Evolutionary conservation across 1,284 basidiomycete species (phyloP).

Genomic region (Tilletia walkeri): DNA sequence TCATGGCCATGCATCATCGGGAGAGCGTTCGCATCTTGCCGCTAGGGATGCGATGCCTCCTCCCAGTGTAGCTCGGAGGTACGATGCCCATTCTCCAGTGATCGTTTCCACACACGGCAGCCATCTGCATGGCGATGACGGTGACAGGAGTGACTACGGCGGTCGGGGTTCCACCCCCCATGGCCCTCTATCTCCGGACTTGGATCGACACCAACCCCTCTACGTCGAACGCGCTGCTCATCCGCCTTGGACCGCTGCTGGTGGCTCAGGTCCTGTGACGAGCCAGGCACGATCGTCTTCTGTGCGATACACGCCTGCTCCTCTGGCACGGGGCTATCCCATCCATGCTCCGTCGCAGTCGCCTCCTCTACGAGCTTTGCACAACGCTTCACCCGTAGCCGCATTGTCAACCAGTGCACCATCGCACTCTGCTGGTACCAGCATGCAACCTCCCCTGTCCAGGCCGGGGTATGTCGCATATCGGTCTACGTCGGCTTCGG

Average conservation of each 20-base stretch:
- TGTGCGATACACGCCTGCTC: slow-evolving; percentile 5
- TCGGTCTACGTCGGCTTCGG: slow-evolving; percentile 6
- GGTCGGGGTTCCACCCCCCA: not conserved
- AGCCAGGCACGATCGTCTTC: slow-evolving; percentile 5
- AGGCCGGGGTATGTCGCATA: slow-evolving; percentile 7
- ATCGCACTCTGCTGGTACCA: not conserved
- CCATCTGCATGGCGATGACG: not conserved
- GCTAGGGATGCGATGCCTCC: slow-evolving; percentile 5
- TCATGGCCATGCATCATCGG: not conserved
- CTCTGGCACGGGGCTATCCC: not conserved
- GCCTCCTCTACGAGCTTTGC: not conserved
- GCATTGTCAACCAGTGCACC: slow-evolving; percentile 14
- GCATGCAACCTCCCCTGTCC: not conserved
- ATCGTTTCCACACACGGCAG: not conserved
- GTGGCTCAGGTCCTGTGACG: not conserved
- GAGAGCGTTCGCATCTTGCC: not conserved
- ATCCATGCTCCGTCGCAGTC: not conserved
- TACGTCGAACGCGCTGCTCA: not conserved
- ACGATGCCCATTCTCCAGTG: not conserved
- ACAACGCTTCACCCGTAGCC: slow-evolving; percentile 1
- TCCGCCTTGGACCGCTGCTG: not conserved
- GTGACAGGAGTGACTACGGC: not conserved
- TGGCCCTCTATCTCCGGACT: not conserved
- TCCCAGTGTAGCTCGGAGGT: slow-evolving; percentile 1
- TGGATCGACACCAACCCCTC: not conserved